phyloP scores from a whole-genome alignment of 345 rosid species.

The Garcia nutans region DNA sequence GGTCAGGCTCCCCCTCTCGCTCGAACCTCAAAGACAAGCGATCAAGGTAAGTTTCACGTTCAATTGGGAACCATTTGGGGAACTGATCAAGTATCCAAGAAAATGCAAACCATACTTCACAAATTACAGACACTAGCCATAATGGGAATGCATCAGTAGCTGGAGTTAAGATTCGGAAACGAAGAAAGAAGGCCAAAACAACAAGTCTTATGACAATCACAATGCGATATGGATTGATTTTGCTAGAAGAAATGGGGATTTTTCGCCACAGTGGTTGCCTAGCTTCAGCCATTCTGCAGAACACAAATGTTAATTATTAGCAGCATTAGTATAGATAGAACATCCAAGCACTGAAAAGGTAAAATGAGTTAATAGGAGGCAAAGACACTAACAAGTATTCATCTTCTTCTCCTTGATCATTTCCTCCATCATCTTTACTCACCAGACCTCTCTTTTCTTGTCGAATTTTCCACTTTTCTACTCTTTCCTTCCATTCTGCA shows the following conservation, averaged over 20 bases:
- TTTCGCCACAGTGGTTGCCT: slow-evolving; percentile 94
- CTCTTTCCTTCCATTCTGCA: slow-evolving; percentile 91
- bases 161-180: slow-evolving; percentile 86
- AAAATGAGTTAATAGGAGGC: not conserved
- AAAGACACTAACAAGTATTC: slow-evolving; percentile 61
- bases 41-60: slow-evolving; percentile 85
- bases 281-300: slow-evolving; percentile 85
- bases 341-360: no score
- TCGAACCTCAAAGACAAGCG: slow-evolving; percentile 85
- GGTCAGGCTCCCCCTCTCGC: slow-evolving; percentile 78
- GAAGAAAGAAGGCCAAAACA: slow-evolving; percentile 75
- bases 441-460: slow-evolving; percentile 90
- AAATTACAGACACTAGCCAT: slow-evolving; percentile 91
- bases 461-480: slow-evolving; percentile 85
- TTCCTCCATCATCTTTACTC: slow-evolving; percentile 52
- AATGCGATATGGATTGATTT: slow-evolving; percentile 89
- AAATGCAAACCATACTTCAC: slow-evolving; percentile 91
- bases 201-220: slow-evolving; percentile 84
- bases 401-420: slow-evolving; percentile 69
- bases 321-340: not conserved
- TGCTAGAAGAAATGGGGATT: slow-evolving; percentile 82
- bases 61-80: slow-evolving; percentile 93
- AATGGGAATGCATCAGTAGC: slow-evolving; percentile 84
- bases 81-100: slow-evolving; percentile 99
- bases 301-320: not conserved